Evolutionary conservation across 2,329 filamentous ascomycete genomes (phyloP).

Genomic region (Venturia pyrina): DNA sequence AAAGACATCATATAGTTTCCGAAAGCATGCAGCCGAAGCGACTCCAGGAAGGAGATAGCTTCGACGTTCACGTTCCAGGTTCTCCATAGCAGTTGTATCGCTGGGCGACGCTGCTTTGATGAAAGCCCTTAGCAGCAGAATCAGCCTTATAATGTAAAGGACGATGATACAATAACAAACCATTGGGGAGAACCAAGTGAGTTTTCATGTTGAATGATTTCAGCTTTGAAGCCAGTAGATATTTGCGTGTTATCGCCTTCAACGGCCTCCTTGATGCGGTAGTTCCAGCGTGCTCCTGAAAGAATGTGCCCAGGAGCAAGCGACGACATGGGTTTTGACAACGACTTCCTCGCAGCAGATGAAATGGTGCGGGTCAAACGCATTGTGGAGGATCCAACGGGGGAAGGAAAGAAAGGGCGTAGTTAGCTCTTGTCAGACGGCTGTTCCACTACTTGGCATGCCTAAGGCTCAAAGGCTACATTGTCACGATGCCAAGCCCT

Average conservation of each 20-base stretch:
- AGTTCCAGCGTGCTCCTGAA: conserved; percentile 15
- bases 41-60: conserved; percentile 14
- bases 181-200: conserved; percentile 13
- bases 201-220: conserved; percentile 13
- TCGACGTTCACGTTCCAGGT: conserved; percentile 13
- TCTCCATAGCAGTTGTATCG: conserved; percentile 13
- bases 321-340: conserved; percentile 16
- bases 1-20: conserved; percentile 15
- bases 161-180: conserved; percentile 13
- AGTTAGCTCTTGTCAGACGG: conserved; percentile 6
- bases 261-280: conserved; percentile 14
- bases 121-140: conserved; percentile 14
- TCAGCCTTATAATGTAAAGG: conserved; percentile 13
- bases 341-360: conserved; percentile 8
- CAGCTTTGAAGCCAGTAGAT: conserved; percentile 16
- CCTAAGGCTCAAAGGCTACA: conserved; percentile 11
- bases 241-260: conserved; percentile 14
- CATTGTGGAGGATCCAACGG: conserved; percentile 8
- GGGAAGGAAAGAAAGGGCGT: conserved; percentile 4
- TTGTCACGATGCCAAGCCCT: conserved; percentile 10
- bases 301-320: conserved; percentile 15
- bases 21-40: conserved; percentile 15
- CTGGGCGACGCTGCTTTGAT: conserved; percentile 15
- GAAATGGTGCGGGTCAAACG: conserved; percentile 12
- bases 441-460: conserved; percentile 8